These are phyloP conservation scores for Pouteria glomerata DNA, from an alignment of 148 eudicot genomes.

Conservation along the genomic window DNA sequence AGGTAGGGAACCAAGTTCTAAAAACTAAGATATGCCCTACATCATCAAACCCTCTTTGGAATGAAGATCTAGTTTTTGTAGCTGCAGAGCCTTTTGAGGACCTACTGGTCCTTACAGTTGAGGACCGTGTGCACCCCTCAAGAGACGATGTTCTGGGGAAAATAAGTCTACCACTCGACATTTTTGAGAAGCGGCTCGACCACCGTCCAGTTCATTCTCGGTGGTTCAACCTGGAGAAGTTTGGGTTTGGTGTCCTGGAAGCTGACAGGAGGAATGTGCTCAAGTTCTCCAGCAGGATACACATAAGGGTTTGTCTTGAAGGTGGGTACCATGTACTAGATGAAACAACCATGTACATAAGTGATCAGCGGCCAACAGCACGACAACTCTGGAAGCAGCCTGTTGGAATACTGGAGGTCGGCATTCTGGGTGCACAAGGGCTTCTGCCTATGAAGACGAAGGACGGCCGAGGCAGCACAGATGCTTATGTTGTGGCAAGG, in stretches of 20 bases:
- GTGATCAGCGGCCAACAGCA: conserved; percentile 36
- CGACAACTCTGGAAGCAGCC: conserved; percentile 43
- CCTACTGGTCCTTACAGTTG: conserved; percentile 29
- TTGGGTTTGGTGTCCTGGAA: conserved; percentile 26
- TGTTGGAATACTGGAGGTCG: conserved; percentile 31
- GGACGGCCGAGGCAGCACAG: conserved; percentile 32
- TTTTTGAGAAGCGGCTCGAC: conserved; percentile 39
- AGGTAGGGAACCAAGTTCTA: conserved; percentile 34
- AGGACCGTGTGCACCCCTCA: conserved; percentile 29
- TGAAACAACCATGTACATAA: conserved; percentile 36
- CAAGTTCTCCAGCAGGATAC: conserved; percentile 36
- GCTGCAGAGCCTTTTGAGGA: conserved; percentile 43
- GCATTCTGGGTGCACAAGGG: conserved; percentile 34
- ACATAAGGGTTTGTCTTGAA: conserved; percentile 38
- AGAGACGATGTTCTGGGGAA: conserved; percentile 26
- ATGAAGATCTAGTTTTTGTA: conserved; percentile 38
- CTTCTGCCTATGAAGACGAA: conserved; percentile 44
- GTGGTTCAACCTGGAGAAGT: conserved; percentile 39
- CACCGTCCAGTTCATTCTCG: conserved; percentile 35
- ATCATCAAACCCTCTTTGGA: conserved; percentile 31
- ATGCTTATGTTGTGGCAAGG: conserved; percentile 37
- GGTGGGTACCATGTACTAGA: conserved; percentile 45
- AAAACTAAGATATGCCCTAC: conserved; percentile 23
- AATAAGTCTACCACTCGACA: conserved; percentile 21
- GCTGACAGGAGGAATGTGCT: conserved; percentile 26